phyloP scores from a whole-genome alignment of 2,329 filamentous ascomycete species.

The Madurella mycetomatis region DNA sequence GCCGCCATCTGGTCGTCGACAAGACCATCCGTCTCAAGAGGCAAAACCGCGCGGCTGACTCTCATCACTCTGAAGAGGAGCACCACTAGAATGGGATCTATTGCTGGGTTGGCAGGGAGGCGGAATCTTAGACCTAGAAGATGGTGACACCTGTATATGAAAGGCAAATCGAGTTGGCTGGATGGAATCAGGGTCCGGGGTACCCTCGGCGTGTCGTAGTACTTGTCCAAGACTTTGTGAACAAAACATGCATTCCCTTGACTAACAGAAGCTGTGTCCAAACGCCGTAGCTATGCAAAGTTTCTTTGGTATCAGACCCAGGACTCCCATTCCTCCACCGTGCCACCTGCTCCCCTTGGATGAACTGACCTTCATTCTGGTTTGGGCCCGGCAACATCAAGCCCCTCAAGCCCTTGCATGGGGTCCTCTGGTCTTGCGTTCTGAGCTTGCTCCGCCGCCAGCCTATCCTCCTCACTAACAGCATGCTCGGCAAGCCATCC shows the following conservation, averaged over 20 bases:
- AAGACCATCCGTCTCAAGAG: conserved; percentile 86
- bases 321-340: neutral
- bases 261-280: conserved; percentile 16
- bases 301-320: conserved; percentile 4
- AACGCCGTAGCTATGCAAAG: conserved; percentile 47
- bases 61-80: conserved; percentile 26
- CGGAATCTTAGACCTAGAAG: conserved; percentile 15
- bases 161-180: conserved; percentile 6
- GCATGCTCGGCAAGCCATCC: conserved; percentile 88
- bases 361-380: conserved; percentile 49
- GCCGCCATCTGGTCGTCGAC: conserved; percentile 79
- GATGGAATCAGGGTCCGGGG: neutral
- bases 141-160: conserved; percentile 23
- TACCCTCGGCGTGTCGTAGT: conserved; percentile 4
- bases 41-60: conserved; percentile 52
- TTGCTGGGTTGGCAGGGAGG: conserved; percentile 15
- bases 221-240: conserved; percentile 3
- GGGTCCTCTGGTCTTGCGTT: conserved; percentile 66
- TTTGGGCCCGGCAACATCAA: conserved; percentile 92
- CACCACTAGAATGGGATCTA: conserved; percentile 23
- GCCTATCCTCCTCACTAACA: conserved; percentile 72
- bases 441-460: conserved; percentile 52
- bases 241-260: conserved; percentile 13
- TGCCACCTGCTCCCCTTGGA: neutral
- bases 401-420: conserved; percentile 90